Evolutionary conservation across 495 filamentous ascomycete genomes (phyloP).

Genomic region (Copromyces sp.): DNA sequence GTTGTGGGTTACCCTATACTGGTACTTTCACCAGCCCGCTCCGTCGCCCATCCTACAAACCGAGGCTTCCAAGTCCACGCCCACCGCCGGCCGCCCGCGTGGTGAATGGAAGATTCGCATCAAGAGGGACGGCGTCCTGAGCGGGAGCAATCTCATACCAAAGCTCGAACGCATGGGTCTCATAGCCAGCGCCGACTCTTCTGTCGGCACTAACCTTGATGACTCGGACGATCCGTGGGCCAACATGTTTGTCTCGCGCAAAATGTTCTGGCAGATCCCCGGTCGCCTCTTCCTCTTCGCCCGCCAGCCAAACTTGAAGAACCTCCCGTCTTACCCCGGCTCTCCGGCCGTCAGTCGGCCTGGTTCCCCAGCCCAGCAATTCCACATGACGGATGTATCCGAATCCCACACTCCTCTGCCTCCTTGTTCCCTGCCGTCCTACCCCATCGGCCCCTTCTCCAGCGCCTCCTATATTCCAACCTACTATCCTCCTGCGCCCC

Average conservation of each 20-base stretch:
- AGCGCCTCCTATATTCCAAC: conserved; percentile 77
- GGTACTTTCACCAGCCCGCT: conserved; percentile 85
- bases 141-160: conserved; percentile 68
- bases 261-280: conserved; percentile 87
- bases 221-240: conserved; percentile 59
- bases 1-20: conserved; percentile 88
- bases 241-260: conserved; percentile 70
- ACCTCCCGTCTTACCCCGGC: conserved; percentile 44
- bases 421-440: conserved; percentile 12
- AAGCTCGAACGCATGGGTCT: conserved; percentile 92
- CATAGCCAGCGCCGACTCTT: conserved; percentile 63
- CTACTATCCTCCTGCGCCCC: conserved; percentile 75
- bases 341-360: conserved; percentile 44
- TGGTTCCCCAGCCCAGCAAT: conserved; percentile 43
- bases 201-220: conserved; percentile 55
- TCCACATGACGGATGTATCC: conserved; percentile 11
- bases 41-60: conserved; percentile 48
- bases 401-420: conserved; percentile 13
- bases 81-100: conserved; percentile 57
- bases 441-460: conserved; percentile 55
- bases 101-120: conserved; percentile 86
- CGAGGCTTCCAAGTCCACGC: conserved; percentile 52
- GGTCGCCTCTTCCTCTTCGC: conserved; percentile 81
- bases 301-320: conserved; percentile 46
- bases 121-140: conserved; percentile 75